Percentiles rank a stretch among this genome's conserved stretches.
These are phyloP conservation scores for Syzygium aqueum DNA, from an alignment of 345 rosid species.

Conservation along the genomic window DNA sequence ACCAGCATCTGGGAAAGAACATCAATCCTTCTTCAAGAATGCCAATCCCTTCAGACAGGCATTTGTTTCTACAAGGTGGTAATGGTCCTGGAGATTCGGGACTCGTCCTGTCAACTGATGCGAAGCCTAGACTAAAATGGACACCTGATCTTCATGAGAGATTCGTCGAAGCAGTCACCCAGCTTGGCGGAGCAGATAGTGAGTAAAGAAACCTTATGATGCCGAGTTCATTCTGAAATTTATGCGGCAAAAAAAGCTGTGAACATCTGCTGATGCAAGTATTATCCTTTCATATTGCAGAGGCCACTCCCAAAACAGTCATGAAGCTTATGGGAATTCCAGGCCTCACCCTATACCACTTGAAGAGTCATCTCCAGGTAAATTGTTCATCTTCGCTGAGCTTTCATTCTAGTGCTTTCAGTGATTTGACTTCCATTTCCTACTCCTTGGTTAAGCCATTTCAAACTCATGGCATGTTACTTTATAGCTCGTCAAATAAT, in stretches of 20 bases:
- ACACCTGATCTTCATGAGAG: conserved; percentile 22
- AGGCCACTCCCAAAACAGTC: conserved; percentile 26
- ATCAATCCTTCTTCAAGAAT: conserved; percentile 63
- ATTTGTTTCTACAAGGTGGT: conserved; percentile 73
- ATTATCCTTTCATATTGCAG: conserved; percentile 5
- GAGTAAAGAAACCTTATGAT: neutral
- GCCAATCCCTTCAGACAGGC: conserved; percentile 48
- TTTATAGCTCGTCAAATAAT: neutral
- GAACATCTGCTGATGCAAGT: neutral
- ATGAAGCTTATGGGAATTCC: conserved; percentile 30
- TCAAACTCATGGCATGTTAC: neutral
- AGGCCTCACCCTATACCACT: conserved; percentile 28
- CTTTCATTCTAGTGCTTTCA: neutral
- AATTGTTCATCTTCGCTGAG: neutral
- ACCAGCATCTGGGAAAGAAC: conserved; percentile 72
- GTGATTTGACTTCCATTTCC: neutral
- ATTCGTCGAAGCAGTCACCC: conserved; percentile 22
- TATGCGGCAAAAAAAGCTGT: neutral
- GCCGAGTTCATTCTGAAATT: neutral
- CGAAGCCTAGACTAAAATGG: conserved; percentile 25
- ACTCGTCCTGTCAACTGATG: conserved; percentile 33
- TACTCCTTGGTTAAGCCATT: neutral
- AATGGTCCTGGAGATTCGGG: conserved; percentile 89
- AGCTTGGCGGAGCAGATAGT: conserved; percentile 29
- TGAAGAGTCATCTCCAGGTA: conserved; percentile 32